These are phyloP conservation scores for Aurinia saxatilis DNA, from an alignment of 345 rosid species.

Conservation along the genomic window DNA sequence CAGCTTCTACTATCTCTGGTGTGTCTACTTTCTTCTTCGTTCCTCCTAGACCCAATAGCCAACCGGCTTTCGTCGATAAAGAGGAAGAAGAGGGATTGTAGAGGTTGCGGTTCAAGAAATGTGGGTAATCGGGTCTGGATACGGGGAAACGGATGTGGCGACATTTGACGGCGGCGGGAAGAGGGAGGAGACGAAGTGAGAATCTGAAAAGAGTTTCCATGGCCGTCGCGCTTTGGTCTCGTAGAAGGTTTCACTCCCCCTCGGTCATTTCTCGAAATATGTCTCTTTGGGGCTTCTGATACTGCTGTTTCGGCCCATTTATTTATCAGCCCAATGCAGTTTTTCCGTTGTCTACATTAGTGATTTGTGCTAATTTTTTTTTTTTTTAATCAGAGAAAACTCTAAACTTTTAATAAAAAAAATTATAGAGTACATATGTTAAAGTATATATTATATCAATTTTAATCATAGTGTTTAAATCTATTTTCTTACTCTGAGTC, in stretches of 20 bases:
- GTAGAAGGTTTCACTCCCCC: background rate
- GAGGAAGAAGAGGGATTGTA: constrained; percentile 29
- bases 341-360: background rate
- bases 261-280: constrained; percentile 7
- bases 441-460: too few species aligned
- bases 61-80: constrained; percentile 61
- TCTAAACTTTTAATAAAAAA: too few species aligned
- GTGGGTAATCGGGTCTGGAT: constrained; percentile 7
- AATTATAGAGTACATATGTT: too few species aligned
- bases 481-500: too few species aligned
- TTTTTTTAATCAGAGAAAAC: too few species aligned
- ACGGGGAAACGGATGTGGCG: constrained; percentile 1
- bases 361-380: background rate
- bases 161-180: constrained; percentile 29
- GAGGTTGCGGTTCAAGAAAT: constrained; percentile 13
- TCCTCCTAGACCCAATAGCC: constrained; percentile 79
- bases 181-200: constrained; percentile 48
- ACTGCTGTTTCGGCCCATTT: background rate
- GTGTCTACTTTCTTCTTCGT: constrained; percentile 47
- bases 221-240: constrained; percentile 9
- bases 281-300: constrained; percentile 1
- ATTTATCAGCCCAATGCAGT: background rate
- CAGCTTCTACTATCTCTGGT: constrained; percentile 68
- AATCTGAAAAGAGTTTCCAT: constrained; percentile 53
- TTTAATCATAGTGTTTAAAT: too few species aligned